A percentile compares a stretch with the other conserved stretches of the same genome.
phyloP scores from a whole-genome alignment of 1,284 basidiomycete species.

The Boletellus sp. region DNA sequence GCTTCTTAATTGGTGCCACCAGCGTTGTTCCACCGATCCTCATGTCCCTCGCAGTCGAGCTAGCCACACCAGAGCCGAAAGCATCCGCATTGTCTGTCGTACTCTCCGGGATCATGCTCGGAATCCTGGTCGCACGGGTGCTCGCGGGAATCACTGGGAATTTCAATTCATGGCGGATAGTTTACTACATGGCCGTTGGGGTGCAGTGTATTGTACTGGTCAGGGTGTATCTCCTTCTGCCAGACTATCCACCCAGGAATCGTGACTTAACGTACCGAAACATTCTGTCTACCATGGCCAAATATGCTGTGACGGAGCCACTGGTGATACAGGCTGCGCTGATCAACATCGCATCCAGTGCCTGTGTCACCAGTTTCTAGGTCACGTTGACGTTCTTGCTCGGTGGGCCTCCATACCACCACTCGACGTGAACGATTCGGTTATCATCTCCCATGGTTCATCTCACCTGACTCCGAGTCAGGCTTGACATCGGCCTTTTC shows the following conservation, averaged over 20 bases:
- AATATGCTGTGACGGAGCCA: constrained; percentile 66
- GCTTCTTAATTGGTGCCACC: constrained; percentile 53
- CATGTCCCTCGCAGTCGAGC: constrained; percentile 62
- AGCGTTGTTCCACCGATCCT: constrained; percentile 59
- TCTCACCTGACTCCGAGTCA: constrained; percentile 20
- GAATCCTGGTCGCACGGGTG: constrained; percentile 66
- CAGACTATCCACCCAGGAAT: constrained; percentile 71
- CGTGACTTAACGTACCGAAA: constrained; percentile 53
- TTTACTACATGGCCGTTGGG: constrained; percentile 65
- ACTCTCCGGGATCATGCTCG: constrained; percentile 63
- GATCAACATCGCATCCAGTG: constrained; percentile 54
- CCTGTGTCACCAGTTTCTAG: constrained; percentile 63
- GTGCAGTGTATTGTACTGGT: constrained; percentile 50
- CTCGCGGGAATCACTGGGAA: constrained; percentile 65
- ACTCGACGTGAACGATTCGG: constrained; percentile 48
- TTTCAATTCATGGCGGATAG: constrained; percentile 57
- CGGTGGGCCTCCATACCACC: constrained; percentile 60
- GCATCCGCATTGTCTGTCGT: constrained; percentile 66
- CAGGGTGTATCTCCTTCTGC: constrained; percentile 55
- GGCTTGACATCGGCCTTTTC: constrained; percentile 68
- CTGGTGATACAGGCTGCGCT: constrained; percentile 60
- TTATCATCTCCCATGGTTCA: background rate
- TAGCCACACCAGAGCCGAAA: constrained; percentile 60
- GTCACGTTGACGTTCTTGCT: constrained; percentile 72
- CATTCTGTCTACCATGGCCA: constrained; percentile 66